phyloP scores from a whole-genome alignment of 2,329 filamentous ascomycete genomes.

The Nannizziopsis arthrosporioides region DNA sequence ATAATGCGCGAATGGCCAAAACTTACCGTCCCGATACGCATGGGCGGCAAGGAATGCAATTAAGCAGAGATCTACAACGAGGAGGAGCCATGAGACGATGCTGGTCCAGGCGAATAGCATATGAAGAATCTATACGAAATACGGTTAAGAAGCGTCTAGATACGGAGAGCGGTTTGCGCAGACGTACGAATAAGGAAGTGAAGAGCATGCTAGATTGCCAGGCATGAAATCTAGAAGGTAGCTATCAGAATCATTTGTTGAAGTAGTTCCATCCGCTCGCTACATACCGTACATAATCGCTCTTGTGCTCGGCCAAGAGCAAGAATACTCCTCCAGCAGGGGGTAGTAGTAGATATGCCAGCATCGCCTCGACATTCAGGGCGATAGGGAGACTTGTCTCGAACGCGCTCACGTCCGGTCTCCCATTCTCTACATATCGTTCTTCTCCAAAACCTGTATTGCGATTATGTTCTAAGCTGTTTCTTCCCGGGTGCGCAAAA shows the following conservation, averaged over 20 bases:
- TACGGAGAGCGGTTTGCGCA: not conserved
- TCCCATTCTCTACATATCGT: conserved; percentile 38
- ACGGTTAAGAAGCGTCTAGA: not conserved
- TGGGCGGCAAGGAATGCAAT: conserved; percentile 66
- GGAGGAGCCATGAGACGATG: conserved; percentile 72
- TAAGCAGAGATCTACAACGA: conserved; percentile 60
- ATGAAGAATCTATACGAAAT: conserved; percentile 56
- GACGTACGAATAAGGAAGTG: conserved; percentile 48
- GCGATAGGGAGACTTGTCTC: conserved; percentile 80
- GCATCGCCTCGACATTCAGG: conserved; percentile 77
- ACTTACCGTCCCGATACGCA: conserved; percentile 72
- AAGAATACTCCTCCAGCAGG: conserved; percentile 76
- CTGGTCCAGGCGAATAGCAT: conserved; percentile 75
- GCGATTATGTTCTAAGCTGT: conserved; percentile 24
- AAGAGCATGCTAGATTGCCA: conserved; percentile 88
- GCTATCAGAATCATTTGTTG: not conserved
- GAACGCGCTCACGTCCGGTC: conserved; percentile 63
- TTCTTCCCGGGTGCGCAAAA: conserved; percentile 25
- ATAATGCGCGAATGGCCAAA: conserved; percentile 14
- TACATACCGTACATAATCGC: conserved; percentile 79
- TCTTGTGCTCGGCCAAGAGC: conserved; percentile 80
- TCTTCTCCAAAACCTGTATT: conserved; percentile 26
- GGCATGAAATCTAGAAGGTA: conserved; percentile 64
- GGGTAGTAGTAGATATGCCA: conserved; percentile 77
- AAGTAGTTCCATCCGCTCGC: not conserved